A percentile compares a stretch with the other conserved stretches of the same genome.
Conservation (phyloP, 148 eudicot genomes). For the Cornus controversa region DNA sequence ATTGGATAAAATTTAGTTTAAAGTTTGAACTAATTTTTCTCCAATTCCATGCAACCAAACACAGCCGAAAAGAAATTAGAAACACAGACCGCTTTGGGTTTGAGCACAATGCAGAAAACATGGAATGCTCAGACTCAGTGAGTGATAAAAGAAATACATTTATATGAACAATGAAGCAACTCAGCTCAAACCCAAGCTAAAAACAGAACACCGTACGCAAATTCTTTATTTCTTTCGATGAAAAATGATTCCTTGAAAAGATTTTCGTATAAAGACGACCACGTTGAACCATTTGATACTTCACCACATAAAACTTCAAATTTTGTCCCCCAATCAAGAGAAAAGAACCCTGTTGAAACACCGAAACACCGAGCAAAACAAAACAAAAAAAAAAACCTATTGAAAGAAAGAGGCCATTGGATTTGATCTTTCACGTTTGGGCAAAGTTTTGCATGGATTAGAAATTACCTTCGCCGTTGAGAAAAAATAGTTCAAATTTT, state of each 20-base stretch:
- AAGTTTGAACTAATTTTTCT: too few relatives aligned
- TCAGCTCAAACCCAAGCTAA: background rate
- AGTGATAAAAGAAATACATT: too few relatives aligned
- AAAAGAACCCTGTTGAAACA: too few relatives aligned
- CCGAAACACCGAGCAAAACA: too few relatives aligned
- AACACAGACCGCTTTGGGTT: too few relatives aligned
- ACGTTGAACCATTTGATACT: background rate
- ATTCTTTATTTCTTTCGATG: background rate
- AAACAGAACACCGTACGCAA: background rate
- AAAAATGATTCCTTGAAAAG: background rate
- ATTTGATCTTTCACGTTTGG: background rate
- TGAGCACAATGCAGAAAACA: background rate
- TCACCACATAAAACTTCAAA: background rate
- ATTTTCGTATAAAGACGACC: background rate
- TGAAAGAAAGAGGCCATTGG: background rate
- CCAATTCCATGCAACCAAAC: too few relatives aligned
- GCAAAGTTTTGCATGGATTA: background rate
- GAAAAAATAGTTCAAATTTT: too few relatives aligned
- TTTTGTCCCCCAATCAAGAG: background rate
- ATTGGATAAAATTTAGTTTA: too few relatives aligned
- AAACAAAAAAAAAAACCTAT: too few relatives aligned
- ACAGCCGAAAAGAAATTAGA: too few relatives aligned
- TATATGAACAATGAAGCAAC: background rate
- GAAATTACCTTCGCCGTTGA: background rate
- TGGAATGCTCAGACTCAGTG: too few relatives aligned